phyloP scores from a whole-genome alignment of 2,329 filamentous ascomycete genomes.

The Xylariales sp. region DNA sequence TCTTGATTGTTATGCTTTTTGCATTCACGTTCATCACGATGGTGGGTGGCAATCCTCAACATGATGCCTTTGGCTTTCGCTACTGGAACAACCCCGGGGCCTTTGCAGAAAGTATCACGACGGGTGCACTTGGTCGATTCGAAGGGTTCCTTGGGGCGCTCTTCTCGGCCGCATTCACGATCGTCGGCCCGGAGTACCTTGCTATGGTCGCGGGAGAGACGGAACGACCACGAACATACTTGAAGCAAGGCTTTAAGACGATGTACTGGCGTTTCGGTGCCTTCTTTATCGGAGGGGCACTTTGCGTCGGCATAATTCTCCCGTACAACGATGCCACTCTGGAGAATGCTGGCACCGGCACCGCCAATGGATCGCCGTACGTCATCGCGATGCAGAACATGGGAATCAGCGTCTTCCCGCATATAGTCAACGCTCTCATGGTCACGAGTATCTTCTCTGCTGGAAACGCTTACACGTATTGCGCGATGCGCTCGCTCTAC shows the following conservation, averaged over 20 bases:
- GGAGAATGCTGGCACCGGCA: slow-evolving; percentile 27
- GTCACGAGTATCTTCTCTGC: slow-evolving; percentile 52
- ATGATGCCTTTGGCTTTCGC: slow-evolving; percentile 67
- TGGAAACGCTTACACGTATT: slow-evolving; percentile 45
- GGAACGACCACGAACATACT: slow-evolving; percentile 47
- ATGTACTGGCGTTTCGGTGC: slow-evolving; percentile 58
- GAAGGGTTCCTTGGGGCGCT: slow-evolving; percentile 58
- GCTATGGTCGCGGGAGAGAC: slow-evolving; percentile 42
- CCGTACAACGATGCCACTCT: slow-evolving; percentile 51
- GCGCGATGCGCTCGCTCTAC: slow-evolving; percentile 41
- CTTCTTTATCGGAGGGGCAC: slow-evolving; percentile 60
- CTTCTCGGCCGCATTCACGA: slow-evolving; percentile 50
- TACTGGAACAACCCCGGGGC: slow-evolving; percentile 60
- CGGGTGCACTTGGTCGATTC: slow-evolving; percentile 58
- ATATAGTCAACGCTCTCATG: slow-evolving; percentile 55
- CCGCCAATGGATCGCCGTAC: slow-evolving; percentile 47
- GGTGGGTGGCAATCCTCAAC: slow-evolving; percentile 69
- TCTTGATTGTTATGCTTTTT: slow-evolving; percentile 64
- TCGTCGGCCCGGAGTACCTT: slow-evolving; percentile 57
- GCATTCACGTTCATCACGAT: slow-evolving; percentile 76
- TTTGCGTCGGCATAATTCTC: slow-evolving; percentile 56
- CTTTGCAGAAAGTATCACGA: slow-evolving; percentile 56
- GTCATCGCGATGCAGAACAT: slow-evolving; percentile 50
- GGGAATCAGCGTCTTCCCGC: slow-evolving; percentile 43
- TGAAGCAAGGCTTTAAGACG: slow-evolving; percentile 58